Conservation (phyloP, 352 stramenopile genomes). For the Globisporangium megalacanthum region DNA sequence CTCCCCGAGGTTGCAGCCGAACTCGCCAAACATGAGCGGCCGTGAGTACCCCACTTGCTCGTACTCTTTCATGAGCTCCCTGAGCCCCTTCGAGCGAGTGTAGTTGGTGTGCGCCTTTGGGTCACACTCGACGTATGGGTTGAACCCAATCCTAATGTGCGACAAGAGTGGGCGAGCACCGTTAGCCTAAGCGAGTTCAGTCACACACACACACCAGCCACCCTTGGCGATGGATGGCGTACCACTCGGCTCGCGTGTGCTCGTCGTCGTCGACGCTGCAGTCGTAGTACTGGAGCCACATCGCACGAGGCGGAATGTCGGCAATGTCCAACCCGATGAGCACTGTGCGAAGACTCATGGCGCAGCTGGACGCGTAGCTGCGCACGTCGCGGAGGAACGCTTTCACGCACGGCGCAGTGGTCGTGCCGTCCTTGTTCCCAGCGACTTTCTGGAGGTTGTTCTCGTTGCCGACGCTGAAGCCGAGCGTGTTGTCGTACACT, state of each 20-base stretch:
- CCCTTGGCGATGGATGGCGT: no score
- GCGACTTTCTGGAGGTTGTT: slow-evolving; percentile 35
- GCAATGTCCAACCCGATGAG: slow-evolving; percentile 47
- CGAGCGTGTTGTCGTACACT: slow-evolving; percentile 48
- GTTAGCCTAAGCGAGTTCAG: no score
- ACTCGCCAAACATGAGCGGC: slow-evolving; percentile 55
- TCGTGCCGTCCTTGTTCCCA: slow-evolving; percentile 18
- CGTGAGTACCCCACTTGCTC: slow-evolving; percentile 25
- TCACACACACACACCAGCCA: no score
- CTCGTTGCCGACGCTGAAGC: slow-evolving; percentile 47
- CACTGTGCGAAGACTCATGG: slow-evolving; percentile 23
- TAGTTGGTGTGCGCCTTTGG: slow-evolving; percentile 30
- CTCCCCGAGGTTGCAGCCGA: slow-evolving; percentile 39
- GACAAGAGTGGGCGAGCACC: no score
- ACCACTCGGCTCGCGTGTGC: slow-evolving; percentile 29
- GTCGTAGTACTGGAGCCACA: slow-evolving; percentile 44
- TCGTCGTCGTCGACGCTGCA: slow-evolving; percentile 37
- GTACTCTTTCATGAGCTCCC: slow-evolving; percentile 46
- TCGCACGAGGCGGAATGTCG: slow-evolving; percentile 32
- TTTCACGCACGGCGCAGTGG: slow-evolving; percentile 39
- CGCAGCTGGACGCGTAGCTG: slow-evolving; percentile 37
- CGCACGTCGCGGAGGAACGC: slow-evolving; percentile 37
- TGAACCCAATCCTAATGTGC: slow-evolving; percentile 28
- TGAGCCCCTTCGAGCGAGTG: slow-evolving; percentile 27
- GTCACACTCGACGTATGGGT: slow-evolving; percentile 56